Evolutionary conservation across 164 flowering plant genomes (phyloP).

Genomic region (Berberis thunbergii): DNA sequence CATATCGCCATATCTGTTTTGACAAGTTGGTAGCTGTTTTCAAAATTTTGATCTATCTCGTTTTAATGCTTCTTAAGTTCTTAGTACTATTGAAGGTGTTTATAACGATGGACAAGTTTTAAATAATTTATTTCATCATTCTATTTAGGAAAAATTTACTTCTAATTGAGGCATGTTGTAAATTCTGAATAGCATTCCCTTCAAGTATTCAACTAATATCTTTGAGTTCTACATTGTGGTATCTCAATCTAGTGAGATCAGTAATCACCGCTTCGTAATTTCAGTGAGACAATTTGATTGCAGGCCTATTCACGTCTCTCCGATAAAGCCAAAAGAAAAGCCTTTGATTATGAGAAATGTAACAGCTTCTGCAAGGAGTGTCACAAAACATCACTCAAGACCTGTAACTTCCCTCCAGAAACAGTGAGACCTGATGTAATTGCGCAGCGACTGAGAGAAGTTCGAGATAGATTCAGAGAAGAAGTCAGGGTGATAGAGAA

Average conservation of each 20-base stretch:
- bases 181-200: too few relatives aligned
- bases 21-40: too few relatives aligned
- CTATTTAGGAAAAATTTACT: too few relatives aligned
- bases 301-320: constrained; percentile 73
- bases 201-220: too few relatives aligned
- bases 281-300: not conserved
- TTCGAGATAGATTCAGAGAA: constrained; percentile 41
- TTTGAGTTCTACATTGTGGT: not conserved
- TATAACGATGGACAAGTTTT: too few relatives aligned
- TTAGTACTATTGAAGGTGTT: too few relatives aligned
- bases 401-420: constrained; percentile 2
- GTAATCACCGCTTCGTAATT: not conserved
- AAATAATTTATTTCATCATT: too few relatives aligned
- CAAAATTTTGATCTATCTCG: too few relatives aligned
- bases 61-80: too few relatives aligned
- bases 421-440: constrained; percentile 12
- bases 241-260: not conserved
- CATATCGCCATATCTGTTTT: too few relatives aligned
- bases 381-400: constrained; percentile 15
- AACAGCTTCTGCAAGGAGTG: constrained; percentile 42
- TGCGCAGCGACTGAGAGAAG: constrained; percentile 24
- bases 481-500: constrained; percentile 51
- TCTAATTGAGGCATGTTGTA: too few relatives aligned
- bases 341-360: constrained; percentile 44
- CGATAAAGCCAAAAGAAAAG: constrained; percentile 38